These are phyloP conservation scores for Metschnikowia corniflorae DNA, from an alignment of 805 yeast genomes.

Conservation along the genomic window DNA sequence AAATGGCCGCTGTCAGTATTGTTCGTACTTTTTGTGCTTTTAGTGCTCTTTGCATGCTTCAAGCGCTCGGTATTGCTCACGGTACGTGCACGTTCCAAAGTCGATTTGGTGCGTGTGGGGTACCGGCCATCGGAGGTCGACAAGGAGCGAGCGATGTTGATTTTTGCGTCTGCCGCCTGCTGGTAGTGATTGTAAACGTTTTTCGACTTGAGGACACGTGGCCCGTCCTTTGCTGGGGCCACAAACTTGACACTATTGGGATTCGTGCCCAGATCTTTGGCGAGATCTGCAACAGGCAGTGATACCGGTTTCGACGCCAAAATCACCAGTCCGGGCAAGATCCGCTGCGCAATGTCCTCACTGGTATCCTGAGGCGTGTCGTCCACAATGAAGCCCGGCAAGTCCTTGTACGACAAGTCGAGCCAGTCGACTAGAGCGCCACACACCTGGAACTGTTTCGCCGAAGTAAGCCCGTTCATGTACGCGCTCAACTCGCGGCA, in stretches of 20 bases:
- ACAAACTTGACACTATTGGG: constrained; percentile 2
- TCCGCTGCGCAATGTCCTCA: constrained; percentile 15
- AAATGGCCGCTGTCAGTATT: too few relatives aligned
- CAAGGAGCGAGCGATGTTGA: constrained; percentile 12
- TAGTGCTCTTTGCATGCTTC: neutral
- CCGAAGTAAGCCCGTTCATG: constrained; percentile 31
- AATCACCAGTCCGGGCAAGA: constrained; percentile 17
- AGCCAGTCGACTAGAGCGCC: constrained; percentile 30
- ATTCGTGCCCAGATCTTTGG: constrained; percentile 1
- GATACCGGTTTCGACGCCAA: constrained; percentile 12
- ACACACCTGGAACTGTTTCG: constrained; percentile 26
- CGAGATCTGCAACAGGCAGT: neutral
- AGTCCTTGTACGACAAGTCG: constrained; percentile 20
- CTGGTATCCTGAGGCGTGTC: constrained; percentile 11
- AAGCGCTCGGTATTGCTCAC: neutral
- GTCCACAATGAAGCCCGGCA: constrained; percentile 25
- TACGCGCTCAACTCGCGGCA: constrained; percentile 41
- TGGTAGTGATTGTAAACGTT: constrained; percentile 34
- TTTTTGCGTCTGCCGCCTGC: constrained; percentile 18
- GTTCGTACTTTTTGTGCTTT: neutral
- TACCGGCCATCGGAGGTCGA: constrained; percentile 11
- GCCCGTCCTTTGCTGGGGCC: constrained; percentile 6
- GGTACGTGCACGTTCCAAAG: constrained; percentile 9
- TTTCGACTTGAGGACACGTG: constrained; percentile 23
- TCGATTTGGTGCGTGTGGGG: constrained; percentile 4